Evolutionary conservation across 2,329 filamentous ascomycete genomes (phyloP), one percentile per base, ranked within the genome.

Genomic region (Hymenoscyphus linearis): DNA sequence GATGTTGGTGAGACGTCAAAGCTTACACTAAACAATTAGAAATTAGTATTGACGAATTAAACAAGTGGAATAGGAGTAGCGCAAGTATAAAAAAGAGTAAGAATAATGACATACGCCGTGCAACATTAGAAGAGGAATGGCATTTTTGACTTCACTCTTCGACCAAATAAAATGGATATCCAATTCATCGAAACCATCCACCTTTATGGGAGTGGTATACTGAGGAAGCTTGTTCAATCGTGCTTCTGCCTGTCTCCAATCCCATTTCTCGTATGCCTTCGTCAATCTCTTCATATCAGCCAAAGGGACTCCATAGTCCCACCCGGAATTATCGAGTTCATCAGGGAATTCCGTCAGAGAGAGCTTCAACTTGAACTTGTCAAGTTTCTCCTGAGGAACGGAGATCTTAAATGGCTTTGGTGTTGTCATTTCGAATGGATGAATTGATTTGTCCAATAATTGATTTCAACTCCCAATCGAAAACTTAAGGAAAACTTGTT

Each of bases 151-250:
- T 2, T 75, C 67, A 64, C 78, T 83, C 58, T 72, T 78, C 66
- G 85, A 78, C 71, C 86, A 83, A 2, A 90, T 72, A 69, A 86
- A 88, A 73, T 90, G 87, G 3, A 90, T 76, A 36, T 85, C 77
- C 55, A 89, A 69, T 0, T 78, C 75, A 1, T 79, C 85, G 66
- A 86, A 88, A 0, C 82, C 84, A 12, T 84, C 78, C 0, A 88
- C 79, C 0, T 76, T 65, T 7, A 89, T 75, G 1, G 68, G 70
- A 0, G 80, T 82, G 1, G 75, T 78, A 72, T 80, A 88, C 56
- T 90, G 85, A 0, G 84, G 82, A 34, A 78, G 62, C 44, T 78
- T 64, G 69, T 90, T 90, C 12, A 90, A 71, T 54, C 78, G 76
- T 4, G 76, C 73, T 71, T 90, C 86, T 22, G 80, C 78, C 37